Evolutionary conservation across 768 basidiomycete genomes (phyloP), one percentile per base, ranked within the genome.

Genomic region (Cystobasidiopsis lactophilus): DNA sequence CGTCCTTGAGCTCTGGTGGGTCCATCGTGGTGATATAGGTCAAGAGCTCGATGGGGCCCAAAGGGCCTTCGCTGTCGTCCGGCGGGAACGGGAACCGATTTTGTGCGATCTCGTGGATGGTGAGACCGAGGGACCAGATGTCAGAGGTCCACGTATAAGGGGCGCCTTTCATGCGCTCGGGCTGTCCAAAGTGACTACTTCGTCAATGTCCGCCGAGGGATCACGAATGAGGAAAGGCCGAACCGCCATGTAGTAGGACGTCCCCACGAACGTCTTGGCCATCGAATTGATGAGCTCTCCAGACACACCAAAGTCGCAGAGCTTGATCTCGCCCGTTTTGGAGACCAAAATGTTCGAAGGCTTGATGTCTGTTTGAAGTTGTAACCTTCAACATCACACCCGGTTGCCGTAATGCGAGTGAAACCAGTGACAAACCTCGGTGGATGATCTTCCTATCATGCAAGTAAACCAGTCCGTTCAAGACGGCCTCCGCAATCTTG

Each of bases 111-210:
- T 96, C 93, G 59, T 96, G 74, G 31, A 98, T 73, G 0, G 88
- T 83, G 41, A 98, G 80, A 23, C 91, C 93, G 14, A 86, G 81
- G 0, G 89, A 95, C 93, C 93, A 98, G 23, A 98, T 89, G 30
- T 84, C 56, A 2, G 52, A 47, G 14, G 52, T 56, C 9, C 57
- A 57, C 5, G 55, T 84, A 65, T 96, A 96, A 57, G 80, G 76
- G 51, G 79, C 75, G 4, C 91, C 91, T 60, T 78, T 79, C 56
- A 96, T 89, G 57, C 91, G 80, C 68, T 95, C 91, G 46, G 91
- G 91, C 89, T 89, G 54, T 0, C 19, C 10, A 19, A 7, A 48
- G 27, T 26, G 5, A 47, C 27, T 29, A 27, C 19, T 23, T 26
- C 5, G 43, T 35, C 18, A 38, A 47, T 19, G 19, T n/a, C n/a